Base-by-base conservation (phyloP, 805 yeast species). In the Candida nemodendra region DNA sequence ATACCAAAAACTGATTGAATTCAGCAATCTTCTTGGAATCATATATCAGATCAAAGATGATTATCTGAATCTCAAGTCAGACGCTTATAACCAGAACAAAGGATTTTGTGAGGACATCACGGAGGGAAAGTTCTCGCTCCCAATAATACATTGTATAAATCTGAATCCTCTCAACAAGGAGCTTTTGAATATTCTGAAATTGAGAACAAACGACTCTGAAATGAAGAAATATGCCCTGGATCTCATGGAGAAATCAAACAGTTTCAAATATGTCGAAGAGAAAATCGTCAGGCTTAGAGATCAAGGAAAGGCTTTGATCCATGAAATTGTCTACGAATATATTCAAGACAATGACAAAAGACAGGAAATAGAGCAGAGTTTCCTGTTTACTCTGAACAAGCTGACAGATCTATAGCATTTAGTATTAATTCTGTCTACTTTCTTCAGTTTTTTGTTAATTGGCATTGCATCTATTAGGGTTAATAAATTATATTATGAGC, bases 61-160 rank as follows among this genome's bases (percentile, higher is more conserved):
- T 59, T 82, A 81, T 44, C 58, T 84, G 47, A 90, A 90, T 53
- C 61, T 90, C 36, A 70, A 71, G 18, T 72, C 78, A 35, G 69
- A 66, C 17, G 61, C 63, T 9, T 69, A 78, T 40, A 62, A 65
- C n/a, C 64, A 70, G 32, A 79, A 78, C 55, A 84, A 86, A 70
- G 95, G 95, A 2, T 74, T 74, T 45, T 78, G 87, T 36, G 96
- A 90, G 51, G 98, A 90, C 55, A 72, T 90, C 21, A 78, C 88
- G 0, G 96, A 90, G 57, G 96, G 96, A 0, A 90, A 89, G 60
- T 76, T 84, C 42, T 86, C 95, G 0, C 84, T 86, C 45, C 96
- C 96, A 0, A 78, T 90, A 2, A 73, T 90, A 13, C 93, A 87
- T 58, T 72, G 81, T 4, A 60, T 83, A 2, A 53, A 65, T 14